Conservation (phyloP, 1,284 basidiomycete species). For the Pascua guehoae region DNA sequence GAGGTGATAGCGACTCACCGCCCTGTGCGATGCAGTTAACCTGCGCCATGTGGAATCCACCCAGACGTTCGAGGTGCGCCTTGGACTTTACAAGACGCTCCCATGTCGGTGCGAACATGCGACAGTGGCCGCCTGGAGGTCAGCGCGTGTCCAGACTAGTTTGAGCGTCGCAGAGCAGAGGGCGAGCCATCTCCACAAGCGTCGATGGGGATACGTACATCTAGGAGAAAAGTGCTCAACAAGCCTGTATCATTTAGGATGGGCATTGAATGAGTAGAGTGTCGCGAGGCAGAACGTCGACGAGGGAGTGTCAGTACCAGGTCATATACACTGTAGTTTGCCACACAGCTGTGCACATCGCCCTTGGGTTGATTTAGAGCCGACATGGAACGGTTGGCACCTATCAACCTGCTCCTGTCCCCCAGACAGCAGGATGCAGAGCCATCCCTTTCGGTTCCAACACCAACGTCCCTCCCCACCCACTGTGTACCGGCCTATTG, state of each 20-base stretch:
- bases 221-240: slow-evolving; percentile 50
- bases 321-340: no score
- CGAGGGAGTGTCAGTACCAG: no score
- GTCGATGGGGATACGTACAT: slow-evolving; percentile 31
- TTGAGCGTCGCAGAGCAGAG: no score
- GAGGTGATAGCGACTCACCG: slow-evolving; percentile 57
- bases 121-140: slow-evolving; percentile 43
- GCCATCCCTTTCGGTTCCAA: no score
- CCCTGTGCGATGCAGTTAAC: slow-evolving; percentile 80
- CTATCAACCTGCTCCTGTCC: slow-evolving; percentile 5
- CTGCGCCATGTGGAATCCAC: slow-evolving; percentile 69
- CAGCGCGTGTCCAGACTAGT: background rate
- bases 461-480: no score
- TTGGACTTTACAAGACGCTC: slow-evolving; percentile 61
- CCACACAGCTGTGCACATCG: no score
- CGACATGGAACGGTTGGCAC: no score
- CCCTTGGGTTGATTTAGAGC: no score
- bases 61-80: slow-evolving; percentile 55
- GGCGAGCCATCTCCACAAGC: no score
- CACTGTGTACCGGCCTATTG: no score
- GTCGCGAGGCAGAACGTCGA: no score
- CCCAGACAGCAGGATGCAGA: background rate
- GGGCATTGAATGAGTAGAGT: no score
- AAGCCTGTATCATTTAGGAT: slow-evolving; percentile 29
- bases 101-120: slow-evolving; percentile 70